Evolutionary conservation across 2,329 filamentous ascomycete genomes (phyloP), one percentile per base, ranked within the genome.

Genomic region (Alternaria burnsii): DNA sequence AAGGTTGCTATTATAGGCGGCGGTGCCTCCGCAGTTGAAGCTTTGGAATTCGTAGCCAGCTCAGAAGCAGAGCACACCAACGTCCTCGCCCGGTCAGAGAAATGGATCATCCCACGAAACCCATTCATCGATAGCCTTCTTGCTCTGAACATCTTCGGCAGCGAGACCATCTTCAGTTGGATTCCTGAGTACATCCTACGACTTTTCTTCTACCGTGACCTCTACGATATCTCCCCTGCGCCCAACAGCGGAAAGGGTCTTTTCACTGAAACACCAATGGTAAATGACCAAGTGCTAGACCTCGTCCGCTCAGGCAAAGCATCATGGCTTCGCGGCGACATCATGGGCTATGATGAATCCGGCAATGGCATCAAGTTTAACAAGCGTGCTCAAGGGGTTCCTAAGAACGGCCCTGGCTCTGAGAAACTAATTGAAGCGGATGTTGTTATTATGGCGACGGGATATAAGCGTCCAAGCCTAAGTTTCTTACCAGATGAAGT

Each of bases 81-180:
- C 58, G 88, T 96, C 30, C 84, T 96, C 10, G 88, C 92, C 0
- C 85, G 92, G 44, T 91, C 88, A 14, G 91, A 94, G 69, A 95
- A 94, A 76, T 94, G 91, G 92, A 92, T 95, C 63, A 94, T 94
- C 53, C 92, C 92, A 0, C 86, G 93, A 9, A 95, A 96, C 66
- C 82, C 91, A 0, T 50, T 95, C 43, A 83, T 95, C 52, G 89
- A 96, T 73, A 82, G 86, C 2, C 82, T 96, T 1, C 85, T 97
- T 1, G 86, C 91, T 3, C 80, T 93, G 70, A 96, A 96, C 76
- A 85, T 95, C 52, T 89, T 94, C 61, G 92, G 92, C 1, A 87
- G 90, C 44, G 91, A 95, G 76, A 95, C 90, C 0, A 75, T 86
- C 0, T 79, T 95, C 18, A 92, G 90, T 1, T 92, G 88, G 83